phyloP scores from a whole-genome alignment of 768 basidiomycete genomes.

The Podaxis sp. region DNA sequence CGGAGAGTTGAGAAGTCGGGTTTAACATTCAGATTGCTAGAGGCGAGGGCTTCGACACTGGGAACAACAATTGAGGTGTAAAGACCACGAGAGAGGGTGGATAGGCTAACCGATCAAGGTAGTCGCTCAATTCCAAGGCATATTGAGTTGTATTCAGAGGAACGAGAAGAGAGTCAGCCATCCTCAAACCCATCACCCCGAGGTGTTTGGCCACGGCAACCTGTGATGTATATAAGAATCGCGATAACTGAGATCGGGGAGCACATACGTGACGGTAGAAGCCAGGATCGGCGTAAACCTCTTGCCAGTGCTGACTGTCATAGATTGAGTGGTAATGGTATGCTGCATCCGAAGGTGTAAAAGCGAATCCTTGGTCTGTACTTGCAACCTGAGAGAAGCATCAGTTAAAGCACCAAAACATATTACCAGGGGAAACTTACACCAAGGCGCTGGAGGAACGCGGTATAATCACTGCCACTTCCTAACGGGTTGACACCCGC shows the following conservation, averaged over 20 bases:
- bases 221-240: slow-evolving; percentile 24
- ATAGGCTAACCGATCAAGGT: slow-evolving; percentile 50
- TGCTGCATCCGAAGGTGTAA: slow-evolving; percentile 47
- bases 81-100: background rate
- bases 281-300: slow-evolving; percentile 69
- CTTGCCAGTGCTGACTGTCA: slow-evolving; percentile 70
- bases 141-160: slow-evolving; percentile 81
- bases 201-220: slow-evolving; percentile 64
- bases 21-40: slow-evolving; percentile 14
- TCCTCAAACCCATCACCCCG: slow-evolving; percentile 57
- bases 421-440: slow-evolving; percentile 18
- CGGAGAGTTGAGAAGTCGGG: slow-evolving; percentile 41
- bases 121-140: slow-evolving; percentile 57
- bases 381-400: slow-evolving; percentile 34
- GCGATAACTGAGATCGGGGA: background rate
- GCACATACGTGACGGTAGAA: slow-evolving; percentile 66
- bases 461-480: slow-evolving; percentile 88
- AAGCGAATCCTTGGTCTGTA: slow-evolving; percentile 36
- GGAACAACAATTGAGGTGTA: background rate
- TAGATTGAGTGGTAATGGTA: slow-evolving; percentile 82
- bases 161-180: slow-evolving; percentile 59
- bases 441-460: slow-evolving; percentile 79
- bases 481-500: slow-evolving; percentile 60
- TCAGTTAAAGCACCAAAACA: too few relatives aligned
- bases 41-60: slow-evolving; percentile 49